Evolutionary conservation across 768 basidiomycete genomes (phyloP).

Genomic region (Pleurotus citrinopileatus): DNA sequence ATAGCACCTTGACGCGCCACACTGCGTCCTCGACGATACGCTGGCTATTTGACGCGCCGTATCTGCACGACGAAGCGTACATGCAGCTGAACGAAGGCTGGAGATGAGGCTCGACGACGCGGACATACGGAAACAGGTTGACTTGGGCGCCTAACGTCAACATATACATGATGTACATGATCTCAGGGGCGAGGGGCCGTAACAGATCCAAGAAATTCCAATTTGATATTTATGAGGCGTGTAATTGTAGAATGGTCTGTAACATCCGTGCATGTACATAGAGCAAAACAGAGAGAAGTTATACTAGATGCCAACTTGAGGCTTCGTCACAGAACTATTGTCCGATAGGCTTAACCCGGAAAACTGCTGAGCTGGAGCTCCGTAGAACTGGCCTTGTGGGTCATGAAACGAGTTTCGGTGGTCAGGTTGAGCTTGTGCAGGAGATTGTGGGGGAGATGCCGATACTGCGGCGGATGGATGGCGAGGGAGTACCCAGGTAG

Average conservation of each 20-base stretch:
- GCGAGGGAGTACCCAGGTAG: constrained; percentile 8
- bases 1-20: background rate
- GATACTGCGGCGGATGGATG: constrained; percentile 1
- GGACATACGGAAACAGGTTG: background rate
- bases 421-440: constrained; percentile 2
- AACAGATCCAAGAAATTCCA: no score
- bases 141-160: background rate
- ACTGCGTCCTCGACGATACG: background rate
- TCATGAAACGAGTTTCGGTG: background rate
- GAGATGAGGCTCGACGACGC: background rate
- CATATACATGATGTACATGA: no score
- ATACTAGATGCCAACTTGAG: no score
- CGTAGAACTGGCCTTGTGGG: background rate
- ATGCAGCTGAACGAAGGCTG: background rate
- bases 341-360: constrained; percentile 1
- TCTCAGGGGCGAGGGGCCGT: no score
- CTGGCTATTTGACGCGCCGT: background rate
- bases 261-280: no score
- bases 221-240: no score
- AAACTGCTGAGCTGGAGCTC: constrained; percentile 4
- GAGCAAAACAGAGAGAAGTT: no score
- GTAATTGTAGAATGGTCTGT: background rate
- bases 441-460: background rate
- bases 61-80: background rate
- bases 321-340: background rate